Evolutionary conservation across 2,329 filamentous ascomycete species (phyloP).

Genomic region (Apiospora aurea): DNA sequence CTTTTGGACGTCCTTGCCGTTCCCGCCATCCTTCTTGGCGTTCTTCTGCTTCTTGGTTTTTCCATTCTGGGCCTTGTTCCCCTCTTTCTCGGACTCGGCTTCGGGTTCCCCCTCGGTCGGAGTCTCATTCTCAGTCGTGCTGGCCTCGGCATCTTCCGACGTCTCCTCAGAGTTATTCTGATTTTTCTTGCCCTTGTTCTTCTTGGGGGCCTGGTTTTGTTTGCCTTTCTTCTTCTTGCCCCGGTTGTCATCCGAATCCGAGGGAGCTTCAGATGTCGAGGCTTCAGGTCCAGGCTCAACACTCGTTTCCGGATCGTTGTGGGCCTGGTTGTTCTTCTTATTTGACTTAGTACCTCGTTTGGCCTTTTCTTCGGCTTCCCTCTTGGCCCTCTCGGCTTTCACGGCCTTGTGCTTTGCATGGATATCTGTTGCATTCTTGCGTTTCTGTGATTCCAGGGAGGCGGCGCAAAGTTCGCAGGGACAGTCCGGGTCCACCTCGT

Average conservation of each 20-base stretch:
- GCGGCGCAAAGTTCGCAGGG: constrained; percentile 42
- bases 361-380: neutral
- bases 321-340: constrained; percentile 26
- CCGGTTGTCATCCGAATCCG: neutral
- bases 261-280: constrained; percentile 16
- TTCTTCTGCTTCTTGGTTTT: constrained; percentile 43
- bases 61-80: constrained; percentile 23
- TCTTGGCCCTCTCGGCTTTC: constrained; percentile 24
- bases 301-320: constrained; percentile 25
- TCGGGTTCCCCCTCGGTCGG: neutral
- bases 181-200: constrained; percentile 27
- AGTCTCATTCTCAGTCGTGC: neutral
- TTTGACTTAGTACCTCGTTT: neutral
- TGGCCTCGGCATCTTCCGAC: neutral
- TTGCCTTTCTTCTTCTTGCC: constrained; percentile 23
- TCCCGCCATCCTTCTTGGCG: constrained; percentile 21
- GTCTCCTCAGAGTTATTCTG: neutral
- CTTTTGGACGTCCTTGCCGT: constrained; percentile 24
- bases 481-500: constrained; percentile 43
- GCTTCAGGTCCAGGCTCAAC: constrained; percentile 29
- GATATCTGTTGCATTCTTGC: constrained; percentile 25
- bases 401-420: constrained; percentile 27
- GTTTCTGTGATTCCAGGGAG: constrained; percentile 38
- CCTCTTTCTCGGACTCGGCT: constrained; percentile 15
- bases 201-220: constrained; percentile 26